Conservation (phyloP, 2,329 filamentous ascomycete species). For the Trichoderma sp. region DNA sequence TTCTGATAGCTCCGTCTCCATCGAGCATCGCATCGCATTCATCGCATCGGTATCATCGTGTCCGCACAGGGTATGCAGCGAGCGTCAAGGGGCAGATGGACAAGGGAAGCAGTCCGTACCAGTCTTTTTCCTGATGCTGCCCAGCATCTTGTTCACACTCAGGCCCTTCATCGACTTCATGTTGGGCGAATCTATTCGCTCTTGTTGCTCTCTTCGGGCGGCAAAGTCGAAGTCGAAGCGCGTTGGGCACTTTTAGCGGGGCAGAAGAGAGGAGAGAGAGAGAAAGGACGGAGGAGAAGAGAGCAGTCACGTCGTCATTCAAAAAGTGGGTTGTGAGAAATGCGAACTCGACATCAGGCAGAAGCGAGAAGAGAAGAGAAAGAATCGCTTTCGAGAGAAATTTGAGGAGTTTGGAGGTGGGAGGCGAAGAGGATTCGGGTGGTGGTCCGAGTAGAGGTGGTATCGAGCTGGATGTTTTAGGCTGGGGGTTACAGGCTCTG, state of each 20-base stretch:
- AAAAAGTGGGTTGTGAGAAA: background rate
- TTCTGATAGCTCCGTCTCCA: too few relatives aligned
- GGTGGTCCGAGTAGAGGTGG: background rate
- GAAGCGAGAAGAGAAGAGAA: background rate
- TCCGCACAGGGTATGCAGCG: background rate
- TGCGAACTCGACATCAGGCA: background rate
- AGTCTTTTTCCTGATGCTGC: constrained; percentile 54
- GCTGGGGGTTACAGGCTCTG: constrained; percentile 1
- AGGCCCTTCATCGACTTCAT: constrained; percentile 55
- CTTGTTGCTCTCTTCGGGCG: background rate
- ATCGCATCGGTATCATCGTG: background rate
- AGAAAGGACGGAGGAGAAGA: background rate
- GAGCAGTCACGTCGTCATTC: background rate
- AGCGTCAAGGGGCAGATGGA: background rate
- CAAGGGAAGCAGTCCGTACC: constrained; percentile 30
- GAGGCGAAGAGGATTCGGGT: background rate
- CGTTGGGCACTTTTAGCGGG: constrained; percentile 21
- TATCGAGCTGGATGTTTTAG: background rate
- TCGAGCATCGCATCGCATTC: background rate
- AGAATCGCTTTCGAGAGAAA: background rate
- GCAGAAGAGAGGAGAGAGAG: background rate
- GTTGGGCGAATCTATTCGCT: constrained; percentile 16
- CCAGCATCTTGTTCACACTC: constrained; percentile 58
- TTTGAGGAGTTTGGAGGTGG: background rate
- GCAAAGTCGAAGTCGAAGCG: constrained; percentile 5